These are phyloP conservation scores for Sphagnum contortum DNA, from an alignment of 225 moss, liverwort and hornwort species.

Conservation along the genomic window DNA sequence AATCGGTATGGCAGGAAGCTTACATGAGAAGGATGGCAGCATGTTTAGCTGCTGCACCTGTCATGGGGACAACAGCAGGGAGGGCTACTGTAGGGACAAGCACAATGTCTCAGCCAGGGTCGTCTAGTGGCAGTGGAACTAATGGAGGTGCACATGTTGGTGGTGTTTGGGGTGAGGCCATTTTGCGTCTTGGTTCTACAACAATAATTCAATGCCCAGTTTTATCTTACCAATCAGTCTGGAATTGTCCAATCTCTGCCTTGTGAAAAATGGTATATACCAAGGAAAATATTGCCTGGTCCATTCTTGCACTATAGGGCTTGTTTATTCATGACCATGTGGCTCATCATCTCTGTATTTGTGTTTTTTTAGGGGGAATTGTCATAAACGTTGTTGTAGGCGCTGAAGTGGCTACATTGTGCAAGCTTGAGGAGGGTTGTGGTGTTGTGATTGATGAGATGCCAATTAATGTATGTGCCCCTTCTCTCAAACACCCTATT, in stretches of 20 bases:
- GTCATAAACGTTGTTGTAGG: constrained; percentile 83
- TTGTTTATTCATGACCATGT: too few relatives aligned
- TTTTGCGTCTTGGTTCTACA: background rate
- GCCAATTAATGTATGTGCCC: constrained; percentile 63
- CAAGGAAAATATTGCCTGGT: too few relatives aligned
- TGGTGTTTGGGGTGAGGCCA: constrained; percentile 33
- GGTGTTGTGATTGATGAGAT: constrained; percentile 79
- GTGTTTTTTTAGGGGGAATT: constrained; percentile 40
- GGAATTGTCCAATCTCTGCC: too few relatives aligned
- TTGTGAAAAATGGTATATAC: too few relatives aligned
- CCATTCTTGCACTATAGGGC: too few relatives aligned
- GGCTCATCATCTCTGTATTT: background rate
- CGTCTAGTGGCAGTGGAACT: too few relatives aligned
- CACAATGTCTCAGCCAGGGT: too few relatives aligned
- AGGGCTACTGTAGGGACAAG: too few relatives aligned
- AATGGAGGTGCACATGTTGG: constrained; percentile 4
- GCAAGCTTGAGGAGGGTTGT: constrained; percentile 80
- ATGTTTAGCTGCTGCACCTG: constrained; percentile 60
- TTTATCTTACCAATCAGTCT: too few relatives aligned
- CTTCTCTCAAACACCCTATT: background rate
- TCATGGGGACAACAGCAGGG: constrained; percentile 10
- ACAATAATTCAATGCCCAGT: too few relatives aligned
- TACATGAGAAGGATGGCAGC: constrained; percentile 68
- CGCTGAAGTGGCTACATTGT: constrained; percentile 67
- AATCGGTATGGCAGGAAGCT: constrained; percentile 39